Base-by-base conservation (phyloP, 495 filamentous ascomycete species). In the Penicillium lividum region DNA sequence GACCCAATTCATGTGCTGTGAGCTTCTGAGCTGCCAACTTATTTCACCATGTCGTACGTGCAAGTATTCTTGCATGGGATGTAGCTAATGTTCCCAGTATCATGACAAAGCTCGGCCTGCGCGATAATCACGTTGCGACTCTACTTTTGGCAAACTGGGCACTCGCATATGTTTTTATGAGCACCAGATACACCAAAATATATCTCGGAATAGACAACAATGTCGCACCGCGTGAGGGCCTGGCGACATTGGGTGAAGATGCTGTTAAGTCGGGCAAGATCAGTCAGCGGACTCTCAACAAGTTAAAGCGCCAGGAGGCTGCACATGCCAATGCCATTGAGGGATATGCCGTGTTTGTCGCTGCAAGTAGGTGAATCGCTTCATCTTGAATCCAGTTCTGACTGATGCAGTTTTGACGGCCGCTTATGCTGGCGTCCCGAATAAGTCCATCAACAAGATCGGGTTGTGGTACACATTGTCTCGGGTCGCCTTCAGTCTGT, bases 251-350 rank as follows among this genome's bases (percentile, higher is more conserved):
- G 56, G 80, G 80, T 46, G 67, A 75, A 18, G 71, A 66, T 1
- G 78, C 78, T 1, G 80, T 84, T 15, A 62, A 74, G 36, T 64
- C 69, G 27, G 81, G 80, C 42, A 82, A 82, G 63, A 70, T 85
- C 30, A 78, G 67, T 8, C 73, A 75, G 38, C 51, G 57, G 15
- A 68, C 72, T 45, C 68, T 83, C 40, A 65, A 78, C 33, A 77
- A 69, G 64, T 58, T 85, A 18, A 76, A 76, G 65, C 75, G 80
- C 1, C 63, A 69, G 61, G 79, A 82, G 59, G 66, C 73, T 0
- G 77, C 80, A 15, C 76, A 80, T 59, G 73, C 69, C 10, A 84
- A 82, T 61, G 64, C 75, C 0, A 65, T 81, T 5, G 81, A 83
- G 63, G 72, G 76, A 27, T 83, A 69, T 57, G 47, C 77, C 0